phyloP scores from a whole-genome alignment of 345 rosid species.

The Arabidopsis suecica region DNA sequence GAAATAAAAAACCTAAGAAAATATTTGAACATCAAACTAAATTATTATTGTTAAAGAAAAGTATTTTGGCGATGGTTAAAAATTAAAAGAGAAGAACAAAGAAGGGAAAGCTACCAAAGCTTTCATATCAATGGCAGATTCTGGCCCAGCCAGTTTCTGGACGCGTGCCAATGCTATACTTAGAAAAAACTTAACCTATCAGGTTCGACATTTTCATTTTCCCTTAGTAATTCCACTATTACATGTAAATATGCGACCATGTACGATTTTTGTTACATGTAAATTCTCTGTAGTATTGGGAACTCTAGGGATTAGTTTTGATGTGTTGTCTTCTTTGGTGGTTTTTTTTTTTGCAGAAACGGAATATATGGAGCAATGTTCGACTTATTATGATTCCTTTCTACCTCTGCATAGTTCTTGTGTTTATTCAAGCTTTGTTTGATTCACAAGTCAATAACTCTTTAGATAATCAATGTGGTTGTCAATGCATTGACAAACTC shows the following conservation, averaged over 20 bases:
- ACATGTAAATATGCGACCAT: too few relatives aligned
- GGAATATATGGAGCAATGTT: conserved; percentile 66
- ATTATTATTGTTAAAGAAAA: too few relatives aligned
- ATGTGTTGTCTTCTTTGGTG: too few relatives aligned
- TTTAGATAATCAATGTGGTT: conserved; percentile 58
- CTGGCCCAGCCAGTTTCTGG: conserved; percentile 61
- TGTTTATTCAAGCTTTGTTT: conserved; percentile 54
- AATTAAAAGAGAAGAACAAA: not conserved
- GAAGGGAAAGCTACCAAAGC: conserved; percentile 22
- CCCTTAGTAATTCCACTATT: not conserved
- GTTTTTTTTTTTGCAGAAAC: conserved; percentile 53
- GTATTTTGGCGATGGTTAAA: not conserved
- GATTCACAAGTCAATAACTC: conserved; percentile 46
- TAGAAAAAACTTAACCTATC: conserved; percentile 81
- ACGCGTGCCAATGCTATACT: conserved; percentile 80
- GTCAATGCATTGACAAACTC: conserved; percentile 52
- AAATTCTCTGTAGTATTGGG: too few relatives aligned
- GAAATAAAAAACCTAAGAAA: too few relatives aligned
- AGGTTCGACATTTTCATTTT: conserved; percentile 51
- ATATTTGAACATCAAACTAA: too few relatives aligned
- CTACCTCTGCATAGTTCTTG: conserved; percentile 64
- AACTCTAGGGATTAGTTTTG: too few relatives aligned
- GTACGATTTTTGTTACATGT: too few relatives aligned
- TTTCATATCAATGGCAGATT: conserved; percentile 51
- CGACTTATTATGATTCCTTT: conserved; percentile 76